Percentiles rank a stretch among this genome's conserved stretches.
Evolutionary conservation across 148 eudicot genomes (phyloP).

Genomic region (Polygonum maritimum): DNA sequence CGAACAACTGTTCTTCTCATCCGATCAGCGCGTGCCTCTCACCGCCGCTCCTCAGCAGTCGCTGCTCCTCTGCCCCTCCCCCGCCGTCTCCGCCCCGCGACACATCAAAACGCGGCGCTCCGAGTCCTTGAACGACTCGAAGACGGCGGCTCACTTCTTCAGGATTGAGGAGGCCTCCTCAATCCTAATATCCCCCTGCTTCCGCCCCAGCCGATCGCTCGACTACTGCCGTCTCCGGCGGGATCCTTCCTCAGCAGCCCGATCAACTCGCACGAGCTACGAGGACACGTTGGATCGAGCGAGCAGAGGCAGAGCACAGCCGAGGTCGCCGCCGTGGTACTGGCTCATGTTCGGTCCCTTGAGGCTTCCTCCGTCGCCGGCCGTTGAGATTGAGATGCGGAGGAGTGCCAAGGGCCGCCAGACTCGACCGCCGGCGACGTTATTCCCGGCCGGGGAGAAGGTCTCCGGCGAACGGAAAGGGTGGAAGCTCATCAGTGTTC

Average conservation of each 20-base stretch:
- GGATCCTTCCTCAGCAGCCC: background rate
- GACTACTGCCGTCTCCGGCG: slow-evolving; percentile 5
- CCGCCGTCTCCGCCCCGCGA: background rate
- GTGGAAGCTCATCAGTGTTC: slow-evolving; percentile 8
- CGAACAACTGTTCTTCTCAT: background rate
- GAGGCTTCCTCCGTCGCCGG: background rate
- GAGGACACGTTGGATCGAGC: background rate
- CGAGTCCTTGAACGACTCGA: slow-evolving; percentile 7
- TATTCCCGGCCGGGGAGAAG: background rate
- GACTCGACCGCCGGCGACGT: background rate
- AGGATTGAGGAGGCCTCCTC: too few relatives aligned
- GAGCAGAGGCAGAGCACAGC: background rate
- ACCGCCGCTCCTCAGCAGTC: background rate
- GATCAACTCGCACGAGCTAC: background rate
- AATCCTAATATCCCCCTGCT: slow-evolving; percentile 4
- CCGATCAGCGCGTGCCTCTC: slow-evolving; percentile 1
- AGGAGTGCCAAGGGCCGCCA: background rate
- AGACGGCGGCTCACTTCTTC: background rate
- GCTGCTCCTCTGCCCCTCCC: slow-evolving; percentile 1
- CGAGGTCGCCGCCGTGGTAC: slow-evolving; percentile 6
- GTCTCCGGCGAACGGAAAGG: background rate
- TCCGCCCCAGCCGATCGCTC: slow-evolving; percentile 10
- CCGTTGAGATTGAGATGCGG: background rate
- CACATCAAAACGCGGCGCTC: slow-evolving; percentile 4
- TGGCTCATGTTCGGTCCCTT: slow-evolving; percentile 6